A percentile compares a stretch with the other conserved stretches of the same genome.
Conservation (phyloP, 805 yeast species). For the Gaillardinia entomophila region DNA sequence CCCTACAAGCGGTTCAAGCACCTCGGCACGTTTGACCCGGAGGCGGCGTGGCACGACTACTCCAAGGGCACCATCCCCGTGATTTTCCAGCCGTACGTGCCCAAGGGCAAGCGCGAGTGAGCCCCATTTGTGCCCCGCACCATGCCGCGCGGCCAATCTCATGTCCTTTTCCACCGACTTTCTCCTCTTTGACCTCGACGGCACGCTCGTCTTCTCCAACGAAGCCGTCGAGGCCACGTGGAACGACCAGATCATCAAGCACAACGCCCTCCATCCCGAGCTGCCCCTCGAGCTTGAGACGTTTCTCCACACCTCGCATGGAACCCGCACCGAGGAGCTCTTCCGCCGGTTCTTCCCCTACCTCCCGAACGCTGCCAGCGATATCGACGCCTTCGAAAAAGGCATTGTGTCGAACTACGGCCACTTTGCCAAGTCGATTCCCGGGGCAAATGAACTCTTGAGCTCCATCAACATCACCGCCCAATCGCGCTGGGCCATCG, state of each 20-base stretch:
- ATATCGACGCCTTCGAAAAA: constrained; percentile 5
- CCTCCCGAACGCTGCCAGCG: constrained; percentile 3
- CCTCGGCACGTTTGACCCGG: neutral
- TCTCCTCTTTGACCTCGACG: constrained; percentile 14
- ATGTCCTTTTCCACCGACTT: constrained; percentile 1
- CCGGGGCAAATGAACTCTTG: constrained; percentile 7
- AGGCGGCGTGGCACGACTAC: neutral
- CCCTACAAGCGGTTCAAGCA: neutral
- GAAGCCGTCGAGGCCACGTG: constrained; percentile 12
- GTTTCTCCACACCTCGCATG: constrained; percentile 11
- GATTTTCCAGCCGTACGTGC: too few species aligned
- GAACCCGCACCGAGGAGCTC: constrained; percentile 10
- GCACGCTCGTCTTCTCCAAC: constrained; percentile 13
- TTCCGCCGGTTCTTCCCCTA: constrained; percentile 10
- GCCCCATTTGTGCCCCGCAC: too few species aligned
- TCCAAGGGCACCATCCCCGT: neutral
- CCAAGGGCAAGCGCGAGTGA: too few species aligned
- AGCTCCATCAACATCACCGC: constrained; percentile 1
- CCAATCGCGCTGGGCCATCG: constrained; percentile 11
- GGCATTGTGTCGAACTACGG: constrained; percentile 10
- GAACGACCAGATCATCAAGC: constrained; percentile 7
- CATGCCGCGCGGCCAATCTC: neutral
- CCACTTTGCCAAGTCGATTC: constrained; percentile 10
- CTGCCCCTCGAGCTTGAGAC: constrained; percentile 3
- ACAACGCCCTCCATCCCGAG: constrained; percentile 9